phyloP scores from a whole-genome alignment of 2,329 filamentous ascomycete genomes.

The Cladobotryum protrusum region DNA sequence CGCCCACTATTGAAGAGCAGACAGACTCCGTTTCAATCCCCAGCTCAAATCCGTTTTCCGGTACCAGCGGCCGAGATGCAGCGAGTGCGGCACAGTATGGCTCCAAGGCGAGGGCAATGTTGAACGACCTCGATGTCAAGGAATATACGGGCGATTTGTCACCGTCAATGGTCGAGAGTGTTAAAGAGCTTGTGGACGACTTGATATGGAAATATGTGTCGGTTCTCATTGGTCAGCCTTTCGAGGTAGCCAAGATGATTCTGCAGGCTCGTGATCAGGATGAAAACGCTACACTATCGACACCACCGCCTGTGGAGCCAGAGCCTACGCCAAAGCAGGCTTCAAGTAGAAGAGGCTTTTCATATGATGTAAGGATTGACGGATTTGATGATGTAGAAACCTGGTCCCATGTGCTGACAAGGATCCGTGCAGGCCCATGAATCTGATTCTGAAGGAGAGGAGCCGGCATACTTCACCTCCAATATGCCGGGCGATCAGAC shows the following conservation, averaged over 20 bases:
- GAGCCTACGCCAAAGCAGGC: slow-evolving; percentile 23
- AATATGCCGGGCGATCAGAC: slow-evolving; percentile 50
- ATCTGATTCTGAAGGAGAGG: slow-evolving; percentile 66
- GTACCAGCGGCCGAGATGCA: slow-evolving; percentile 36
- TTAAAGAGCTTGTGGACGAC: slow-evolving; percentile 74
- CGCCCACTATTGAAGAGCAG: slow-evolving; percentile 48
- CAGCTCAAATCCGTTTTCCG: slow-evolving; percentile 40
- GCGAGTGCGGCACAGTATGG: slow-evolving; percentile 28
- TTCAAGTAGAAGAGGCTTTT: slow-evolving; percentile 28
- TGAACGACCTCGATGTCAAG: slow-evolving; percentile 87
- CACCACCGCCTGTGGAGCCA: slow-evolving; percentile 15
- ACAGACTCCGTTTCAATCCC: slow-evolving; percentile 32
- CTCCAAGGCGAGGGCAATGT: slow-evolving; percentile 70
- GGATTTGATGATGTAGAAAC: too few relatives aligned
- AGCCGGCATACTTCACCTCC: slow-evolving; percentile 79
- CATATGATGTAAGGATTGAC: slow-evolving; percentile 27
- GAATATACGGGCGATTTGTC: slow-evolving; percentile 75
- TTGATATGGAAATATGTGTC: slow-evolving; percentile 88
- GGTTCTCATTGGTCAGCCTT: slow-evolving; percentile 85
- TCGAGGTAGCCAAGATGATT: slow-evolving; percentile 93
- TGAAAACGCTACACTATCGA: slow-evolving; percentile 31
- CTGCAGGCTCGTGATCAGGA: slow-evolving; percentile 67
- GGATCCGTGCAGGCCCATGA: slow-evolving; percentile 35
- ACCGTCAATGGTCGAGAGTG: slow-evolving; percentile 66
- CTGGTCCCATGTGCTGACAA: background rate